phyloP scores from a whole-genome alignment of 208 protist genomes.

The Acanthamoeba divionensis region DNA sequence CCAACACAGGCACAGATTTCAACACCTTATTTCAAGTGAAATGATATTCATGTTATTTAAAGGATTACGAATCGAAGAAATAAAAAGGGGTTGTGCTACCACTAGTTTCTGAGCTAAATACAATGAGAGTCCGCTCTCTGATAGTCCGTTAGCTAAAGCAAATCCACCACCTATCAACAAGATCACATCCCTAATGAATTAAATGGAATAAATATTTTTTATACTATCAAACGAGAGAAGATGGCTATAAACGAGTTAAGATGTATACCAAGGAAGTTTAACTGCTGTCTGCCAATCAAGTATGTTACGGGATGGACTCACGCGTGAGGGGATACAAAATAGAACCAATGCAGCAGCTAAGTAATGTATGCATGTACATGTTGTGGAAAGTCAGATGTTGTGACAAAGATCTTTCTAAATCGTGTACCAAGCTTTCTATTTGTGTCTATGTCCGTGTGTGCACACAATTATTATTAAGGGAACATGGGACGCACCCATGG shows the following conservation, averaged over 20 bases:
- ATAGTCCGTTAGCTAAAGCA: neutral
- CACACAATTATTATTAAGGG: neutral
- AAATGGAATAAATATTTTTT: neutral
- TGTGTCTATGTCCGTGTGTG: neutral
- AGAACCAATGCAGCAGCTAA: neutral
- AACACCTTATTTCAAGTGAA: neutral
- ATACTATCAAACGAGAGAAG: neutral
- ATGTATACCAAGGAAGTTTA: constrained; percentile 2
- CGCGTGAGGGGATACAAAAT: constrained; percentile 1
- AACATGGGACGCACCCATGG: neutral
- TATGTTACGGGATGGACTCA: neutral
- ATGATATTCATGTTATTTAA: neutral
- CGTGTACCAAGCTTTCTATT: neutral
- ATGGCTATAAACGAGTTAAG: neutral
- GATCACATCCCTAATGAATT: neutral
- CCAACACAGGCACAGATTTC: neutral
- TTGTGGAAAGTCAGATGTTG: too few species aligned
- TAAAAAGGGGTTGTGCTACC: neutral
- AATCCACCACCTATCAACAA: constrained; percentile 44
- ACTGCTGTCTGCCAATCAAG: neutral
- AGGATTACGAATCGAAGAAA: neutral
- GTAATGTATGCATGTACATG: neutral
- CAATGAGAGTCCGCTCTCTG: neutral
- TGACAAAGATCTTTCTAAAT: too few species aligned
- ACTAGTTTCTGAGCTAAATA: neutral